Percentiles rank a stretch among this genome's conserved stretches.
phyloP scores from a whole-genome alignment of 1,284 basidiomycete species.

The Papiliotrema terrestris region DNA sequence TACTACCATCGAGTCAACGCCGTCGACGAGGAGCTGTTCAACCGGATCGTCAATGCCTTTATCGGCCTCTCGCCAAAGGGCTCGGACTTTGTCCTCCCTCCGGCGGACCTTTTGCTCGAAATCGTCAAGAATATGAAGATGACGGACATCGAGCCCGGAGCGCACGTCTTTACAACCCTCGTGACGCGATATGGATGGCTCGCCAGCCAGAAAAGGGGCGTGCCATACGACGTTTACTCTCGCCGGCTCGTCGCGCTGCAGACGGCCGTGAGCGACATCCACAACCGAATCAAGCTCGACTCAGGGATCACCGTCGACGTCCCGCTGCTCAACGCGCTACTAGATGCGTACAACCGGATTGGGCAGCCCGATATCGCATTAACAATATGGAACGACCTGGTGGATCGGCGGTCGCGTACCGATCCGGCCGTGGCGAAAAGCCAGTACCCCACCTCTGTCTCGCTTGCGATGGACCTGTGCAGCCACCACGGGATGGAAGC shows the following conservation, averaged over 20 bases:
- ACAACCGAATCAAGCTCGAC: constrained; percentile 75
- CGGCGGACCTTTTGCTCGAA: constrained; percentile 65
- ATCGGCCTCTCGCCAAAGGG: constrained; percentile 55
- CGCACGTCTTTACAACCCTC: constrained; percentile 68
- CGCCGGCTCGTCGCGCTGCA: constrained; percentile 19
- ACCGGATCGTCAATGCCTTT: constrained; percentile 61
- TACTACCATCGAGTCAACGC: constrained; percentile 47
- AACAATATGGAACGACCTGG: constrained; percentile 74
- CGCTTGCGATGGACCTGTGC: constrained; percentile 80
- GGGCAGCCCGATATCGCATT: constrained; percentile 67
- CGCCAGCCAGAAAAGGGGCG: constrained; percentile 8
- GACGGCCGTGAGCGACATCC: constrained; percentile 60
- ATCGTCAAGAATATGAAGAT: constrained; percentile 80
- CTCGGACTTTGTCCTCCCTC: constrained; percentile 50
- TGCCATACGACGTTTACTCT: neutral
- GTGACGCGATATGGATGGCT: constrained; percentile 53
- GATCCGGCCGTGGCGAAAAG: constrained; percentile 44
- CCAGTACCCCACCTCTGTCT: constrained; percentile 62
- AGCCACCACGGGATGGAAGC: constrained; percentile 58
- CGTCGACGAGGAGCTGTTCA: constrained; percentile 60
- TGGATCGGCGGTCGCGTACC: constrained; percentile 53
- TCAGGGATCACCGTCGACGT: constrained; percentile 68
- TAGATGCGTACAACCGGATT: constrained; percentile 81
- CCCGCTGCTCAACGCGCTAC: constrained; percentile 76
- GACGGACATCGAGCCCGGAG: constrained; percentile 59